phyloP scores from a whole-genome alignment of 2,329 filamentous ascomycete species.

The Nemania sp. region DNA sequence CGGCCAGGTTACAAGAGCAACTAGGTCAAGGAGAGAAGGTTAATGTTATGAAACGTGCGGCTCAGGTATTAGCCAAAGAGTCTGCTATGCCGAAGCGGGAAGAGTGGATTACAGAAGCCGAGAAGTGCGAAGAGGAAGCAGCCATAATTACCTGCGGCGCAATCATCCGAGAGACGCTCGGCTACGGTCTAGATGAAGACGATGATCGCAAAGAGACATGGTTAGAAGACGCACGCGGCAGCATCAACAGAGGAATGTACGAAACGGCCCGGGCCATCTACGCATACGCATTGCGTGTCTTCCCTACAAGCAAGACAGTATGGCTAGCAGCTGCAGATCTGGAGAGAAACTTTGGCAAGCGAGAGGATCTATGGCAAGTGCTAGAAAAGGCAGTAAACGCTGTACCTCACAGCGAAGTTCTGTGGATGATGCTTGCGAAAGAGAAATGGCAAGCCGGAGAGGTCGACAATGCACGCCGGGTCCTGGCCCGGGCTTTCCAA shows the following conservation, averaged over 20 bases:
- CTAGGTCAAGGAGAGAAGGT: conserved; percentile 75
- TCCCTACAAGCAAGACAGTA: conserved; percentile 82
- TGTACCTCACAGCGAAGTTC: conserved; percentile 84
- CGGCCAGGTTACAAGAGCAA: conserved; percentile 87
- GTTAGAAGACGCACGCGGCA: conserved; percentile 87
- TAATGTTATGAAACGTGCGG: conserved; percentile 92
- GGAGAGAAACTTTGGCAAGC: conserved; percentile 85
- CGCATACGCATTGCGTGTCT: conserved; percentile 85
- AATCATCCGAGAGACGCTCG: conserved; percentile 90
- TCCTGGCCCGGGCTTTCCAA: conserved; percentile 87
- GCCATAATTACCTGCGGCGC: conserved; percentile 83
- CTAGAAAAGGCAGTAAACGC: conserved; percentile 93
- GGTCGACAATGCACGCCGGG: conserved; percentile 81
- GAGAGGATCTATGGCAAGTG: conserved; percentile 79
- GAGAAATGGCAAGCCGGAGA: conserved; percentile 92
- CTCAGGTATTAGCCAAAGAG: conserved; percentile 85
- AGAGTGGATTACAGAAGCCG: conserved; percentile 94
- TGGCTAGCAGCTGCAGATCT: conserved; percentile 92
- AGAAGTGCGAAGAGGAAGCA: conserved; percentile 91
- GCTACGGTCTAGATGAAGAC: conserved; percentile 91
- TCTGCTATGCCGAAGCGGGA: conserved; percentile 97
- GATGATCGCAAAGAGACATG: conserved; percentile 95
- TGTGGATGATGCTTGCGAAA: conserved; percentile 95
- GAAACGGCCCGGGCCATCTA: conserved; percentile 94
- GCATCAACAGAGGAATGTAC: conserved; percentile 79